Evolutionary conservation across 192 early-diverging fungal genomes (phyloP).

Genomic region (Rhizoclosmatium globosum): DNA sequence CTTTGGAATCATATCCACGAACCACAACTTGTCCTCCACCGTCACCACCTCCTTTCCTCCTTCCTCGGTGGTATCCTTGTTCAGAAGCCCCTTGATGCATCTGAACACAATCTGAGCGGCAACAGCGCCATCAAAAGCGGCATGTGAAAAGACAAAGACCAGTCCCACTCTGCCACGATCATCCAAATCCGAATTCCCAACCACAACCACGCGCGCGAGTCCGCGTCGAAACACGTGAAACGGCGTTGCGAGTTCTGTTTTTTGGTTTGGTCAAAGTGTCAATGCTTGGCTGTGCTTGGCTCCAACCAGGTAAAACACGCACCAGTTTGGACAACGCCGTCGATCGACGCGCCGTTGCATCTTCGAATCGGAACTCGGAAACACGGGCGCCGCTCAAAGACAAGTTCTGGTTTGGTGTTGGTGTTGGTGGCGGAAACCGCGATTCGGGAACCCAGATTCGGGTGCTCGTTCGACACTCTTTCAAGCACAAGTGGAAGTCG

Average conservation of each 20-base stretch:
- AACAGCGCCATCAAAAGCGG: slow-evolving; percentile 15
- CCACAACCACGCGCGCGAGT: neutral
- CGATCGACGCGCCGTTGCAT: neutral
- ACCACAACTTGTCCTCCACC: neutral
- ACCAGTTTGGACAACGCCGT: slow-evolving; percentile 1
- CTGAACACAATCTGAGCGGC: neutral
- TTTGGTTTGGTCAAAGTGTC: neutral
- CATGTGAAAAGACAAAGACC: slow-evolving; percentile 24
- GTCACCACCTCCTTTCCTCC: neutral
- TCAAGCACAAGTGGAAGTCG: neutral
- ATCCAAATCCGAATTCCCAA: neutral
- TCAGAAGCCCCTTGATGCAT: neutral
- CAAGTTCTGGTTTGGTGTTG: neutral
- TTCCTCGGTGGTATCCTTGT: neutral
- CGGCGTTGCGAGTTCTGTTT: slow-evolving; percentile 21
- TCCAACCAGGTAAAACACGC: neutral
- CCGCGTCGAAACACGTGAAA: neutral
- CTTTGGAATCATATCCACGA: slow-evolving; percentile 13
- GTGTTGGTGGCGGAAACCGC: neutral
- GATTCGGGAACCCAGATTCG: neutral
- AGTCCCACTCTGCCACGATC: neutral
- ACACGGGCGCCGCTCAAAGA: neutral
- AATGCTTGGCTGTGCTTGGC: neutral
- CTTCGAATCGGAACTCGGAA: neutral
- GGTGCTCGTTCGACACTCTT: neutral